phyloP scores from a whole-genome alignment of 129 eudicot species.

The sunflower (Helianthus annuus) region HanXRQr2.0-SUNRISE NC_035433.2:125454405-125454904 shows the following conservation, averaged over 20 bases:
- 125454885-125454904: constrained; percentile 95
- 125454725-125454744: constrained; percentile 93
- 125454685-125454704: constrained; percentile 93
- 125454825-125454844: not conserved
- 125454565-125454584: not conserved
- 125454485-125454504: constrained; percentile 94
- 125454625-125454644: constrained; percentile 96
- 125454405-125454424: constrained; percentile 74
- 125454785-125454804: constrained; percentile 92
- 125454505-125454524: constrained; percentile 92
- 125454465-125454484: constrained; percentile 87
- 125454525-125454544: constrained; percentile 46
- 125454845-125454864: not conserved
- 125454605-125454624: constrained; percentile 66
- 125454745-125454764: constrained; percentile 98
- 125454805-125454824: constrained; percentile 91
- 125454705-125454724: constrained; percentile 99
- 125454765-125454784: constrained; percentile 93
- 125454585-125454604: not conserved
- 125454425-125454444: constrained; percentile 94
- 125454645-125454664: constrained; percentile 98
- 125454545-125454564: not conserved
- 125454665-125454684: constrained; percentile 98
- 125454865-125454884: not conserved
- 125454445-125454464: constrained; percentile 80